Conservation (phyloP, 2,329 filamentous ascomycete genomes). For the Escovopsis weberi region DNA sequence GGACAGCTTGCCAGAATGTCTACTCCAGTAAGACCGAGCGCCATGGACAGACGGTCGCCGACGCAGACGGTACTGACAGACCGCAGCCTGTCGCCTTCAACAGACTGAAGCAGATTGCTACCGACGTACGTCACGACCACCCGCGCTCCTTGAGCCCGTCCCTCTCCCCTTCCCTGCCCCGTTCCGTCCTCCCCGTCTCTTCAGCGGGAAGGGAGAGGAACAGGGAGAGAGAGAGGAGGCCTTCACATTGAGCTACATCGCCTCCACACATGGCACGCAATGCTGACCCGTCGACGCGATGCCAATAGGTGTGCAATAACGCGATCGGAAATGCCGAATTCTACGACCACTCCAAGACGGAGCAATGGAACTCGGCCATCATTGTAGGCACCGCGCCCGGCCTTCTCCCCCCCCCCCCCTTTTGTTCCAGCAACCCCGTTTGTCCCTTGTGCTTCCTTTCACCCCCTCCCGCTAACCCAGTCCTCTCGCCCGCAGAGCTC, state of each 20-base stretch:
- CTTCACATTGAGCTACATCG: too few relatives aligned
- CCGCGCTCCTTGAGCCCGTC: neutral
- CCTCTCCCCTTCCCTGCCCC: too few relatives aligned
- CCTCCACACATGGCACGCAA: too few relatives aligned
- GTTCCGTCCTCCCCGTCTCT: too few relatives aligned
- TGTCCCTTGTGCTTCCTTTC: too few relatives aligned
- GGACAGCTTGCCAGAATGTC: conserved; percentile 18
- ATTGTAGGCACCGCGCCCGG: conserved; percentile 53
- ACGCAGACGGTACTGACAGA: conserved; percentile 9
- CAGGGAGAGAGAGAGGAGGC: too few relatives aligned
- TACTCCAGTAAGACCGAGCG: conserved; percentile 19
- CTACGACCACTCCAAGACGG: conserved; percentile 79
- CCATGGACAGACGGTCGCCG: neutral
- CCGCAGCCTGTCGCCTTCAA: conserved; percentile 58
- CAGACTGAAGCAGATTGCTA: conserved; percentile 72
- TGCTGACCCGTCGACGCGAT: neutral
- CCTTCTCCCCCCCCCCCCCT: conserved; percentile 8
- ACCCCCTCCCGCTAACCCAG: too few relatives aligned
- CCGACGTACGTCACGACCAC: conserved; percentile 46
- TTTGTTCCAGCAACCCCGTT: too few relatives aligned
- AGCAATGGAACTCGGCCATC: conserved; percentile 81
- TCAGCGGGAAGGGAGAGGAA: too few relatives aligned
- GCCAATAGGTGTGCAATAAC: conserved; percentile 54
- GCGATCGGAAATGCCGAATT: conserved; percentile 59
- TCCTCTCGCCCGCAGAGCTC: conserved; percentile 40